Evolutionary conservation across 139 green algal genomes (phyloP).

Genomic region (Spirogloea muscicola): DNA sequence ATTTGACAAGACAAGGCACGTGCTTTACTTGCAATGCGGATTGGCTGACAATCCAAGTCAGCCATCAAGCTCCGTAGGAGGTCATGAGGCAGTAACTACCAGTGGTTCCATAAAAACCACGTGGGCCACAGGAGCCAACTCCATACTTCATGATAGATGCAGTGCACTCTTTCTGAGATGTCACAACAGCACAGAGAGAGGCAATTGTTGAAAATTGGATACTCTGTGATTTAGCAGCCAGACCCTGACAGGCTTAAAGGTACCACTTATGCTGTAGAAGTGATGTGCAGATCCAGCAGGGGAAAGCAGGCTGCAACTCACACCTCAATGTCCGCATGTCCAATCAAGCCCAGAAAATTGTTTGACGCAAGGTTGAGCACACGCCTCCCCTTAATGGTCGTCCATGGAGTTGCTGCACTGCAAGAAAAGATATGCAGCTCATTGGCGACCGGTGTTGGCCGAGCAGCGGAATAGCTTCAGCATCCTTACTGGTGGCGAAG

Average conservation of each 20-base stretch:
- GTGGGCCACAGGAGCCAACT: constrained; percentile 88
- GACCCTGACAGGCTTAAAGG: no score
- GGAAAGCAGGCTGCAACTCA: no score
- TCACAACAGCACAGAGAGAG: no score
- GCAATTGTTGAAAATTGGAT: no score
- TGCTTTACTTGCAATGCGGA: no score
- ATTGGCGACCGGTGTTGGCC: neutral
- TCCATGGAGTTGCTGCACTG: constrained; percentile 35
- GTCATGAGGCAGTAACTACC: no score
- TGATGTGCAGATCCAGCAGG: no score
- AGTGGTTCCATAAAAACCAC: constrained; percentile 99
- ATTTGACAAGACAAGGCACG: no score
- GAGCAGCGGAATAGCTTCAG: neutral
- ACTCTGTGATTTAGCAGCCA: no score
- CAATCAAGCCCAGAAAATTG: constrained; percentile 84
- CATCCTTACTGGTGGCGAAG: neutral
- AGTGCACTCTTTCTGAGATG: neutral
- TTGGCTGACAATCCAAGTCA: no score
- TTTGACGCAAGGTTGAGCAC: constrained; percentile 72
- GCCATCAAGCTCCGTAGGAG: no score
- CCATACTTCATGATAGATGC: constrained; percentile 86
- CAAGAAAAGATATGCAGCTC: neutral
- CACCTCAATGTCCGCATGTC: constrained; percentile 51
- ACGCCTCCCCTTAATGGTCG: constrained; percentile 31
- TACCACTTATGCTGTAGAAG: no score